Percentiles rank a stretch among this genome's conserved stretches.
phyloP scores from a whole-genome alignment of 164 flowering plant genomes.

The Piper longum region DNA sequence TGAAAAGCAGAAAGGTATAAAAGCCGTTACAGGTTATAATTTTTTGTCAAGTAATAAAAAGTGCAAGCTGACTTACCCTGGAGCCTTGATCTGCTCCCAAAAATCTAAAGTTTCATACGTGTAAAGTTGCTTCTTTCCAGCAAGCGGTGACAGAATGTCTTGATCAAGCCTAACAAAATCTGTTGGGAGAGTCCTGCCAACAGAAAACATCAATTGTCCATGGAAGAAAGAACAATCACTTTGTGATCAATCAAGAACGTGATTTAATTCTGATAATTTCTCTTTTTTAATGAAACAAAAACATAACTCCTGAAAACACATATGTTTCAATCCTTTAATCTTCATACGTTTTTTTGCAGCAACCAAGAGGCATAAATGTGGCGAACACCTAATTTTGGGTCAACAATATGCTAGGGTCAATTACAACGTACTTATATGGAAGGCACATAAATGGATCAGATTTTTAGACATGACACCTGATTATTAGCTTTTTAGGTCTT shows the following conservation, averaged over 20 bases:
- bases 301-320: too few species aligned
- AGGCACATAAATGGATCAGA: too few species aligned
- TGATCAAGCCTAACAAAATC: constrained; percentile 95
- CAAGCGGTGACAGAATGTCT: constrained; percentile 92
- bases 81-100: constrained; percentile 99
- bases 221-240: not conserved
- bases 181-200: constrained; percentile 47
- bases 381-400: not conserved
- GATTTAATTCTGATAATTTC: not conserved
- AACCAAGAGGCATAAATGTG: not conserved
- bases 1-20: constrained; percentile 14
- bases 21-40: not conserved
- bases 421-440: too few species aligned
- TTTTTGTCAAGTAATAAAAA: not conserved
- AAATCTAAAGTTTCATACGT: constrained; percentile 81
- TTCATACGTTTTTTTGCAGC: not conserved
- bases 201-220: not conserved
- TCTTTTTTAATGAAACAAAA: too few species aligned
- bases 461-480: too few species aligned
- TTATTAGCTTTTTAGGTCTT: not conserved
- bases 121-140: constrained; percentile 87
- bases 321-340: not conserved
- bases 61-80: constrained; percentile 42
- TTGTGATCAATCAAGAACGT: not conserved
- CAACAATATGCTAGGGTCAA: too few species aligned